Percentiles rank a stretch among this genome's conserved stretches.
These are phyloP conservation scores for Lagerstroemia speciosa DNA, from an alignment of 345 rosid species.

Conservation along the genomic window DNA sequence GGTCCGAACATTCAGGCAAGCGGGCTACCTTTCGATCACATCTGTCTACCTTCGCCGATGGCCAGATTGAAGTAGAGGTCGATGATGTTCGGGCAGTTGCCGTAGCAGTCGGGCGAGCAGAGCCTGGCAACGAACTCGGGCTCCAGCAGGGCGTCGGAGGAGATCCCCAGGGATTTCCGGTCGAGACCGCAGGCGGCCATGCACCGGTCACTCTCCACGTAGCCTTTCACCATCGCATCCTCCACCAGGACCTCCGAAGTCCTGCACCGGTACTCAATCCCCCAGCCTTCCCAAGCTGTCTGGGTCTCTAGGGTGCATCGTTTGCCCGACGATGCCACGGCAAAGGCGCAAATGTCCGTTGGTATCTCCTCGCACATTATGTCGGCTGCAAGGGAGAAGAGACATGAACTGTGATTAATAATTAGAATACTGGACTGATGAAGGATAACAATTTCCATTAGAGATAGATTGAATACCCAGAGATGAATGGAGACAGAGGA, in stretches of 20 bases:
- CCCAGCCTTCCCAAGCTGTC: slow-evolving; percentile 16
- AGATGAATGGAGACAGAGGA: slow-evolving; percentile 51
- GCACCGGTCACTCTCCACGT: slow-evolving; percentile 67
- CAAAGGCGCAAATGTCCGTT: slow-evolving; percentile 54
- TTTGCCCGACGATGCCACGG: slow-evolving; percentile 62
- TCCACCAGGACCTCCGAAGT: slow-evolving; percentile 73
- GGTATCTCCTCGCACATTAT: slow-evolving; percentile 66
- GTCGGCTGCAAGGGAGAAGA: slow-evolving; percentile 26
- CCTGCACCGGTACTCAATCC: slow-evolving; percentile 58
- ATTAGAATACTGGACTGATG: not conserved
- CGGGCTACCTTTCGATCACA: too few relatives aligned
- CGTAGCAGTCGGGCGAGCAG: slow-evolving; percentile 67
- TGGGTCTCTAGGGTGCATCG: slow-evolving; percentile 79
- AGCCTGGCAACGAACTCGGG: slow-evolving; percentile 59
- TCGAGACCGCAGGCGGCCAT: slow-evolving; percentile 74
- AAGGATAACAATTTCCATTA: not conserved
- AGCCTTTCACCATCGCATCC: slow-evolving; percentile 53
- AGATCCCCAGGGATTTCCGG: slow-evolving; percentile 70
- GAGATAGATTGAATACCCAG: slow-evolving; percentile 32
- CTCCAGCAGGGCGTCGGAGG: slow-evolving; percentile 78
- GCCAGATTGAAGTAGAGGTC: slow-evolving; percentile 92
- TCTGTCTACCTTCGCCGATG: slow-evolving; percentile 76
- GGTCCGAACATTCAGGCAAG: too few relatives aligned
- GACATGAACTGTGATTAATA: not conserved
- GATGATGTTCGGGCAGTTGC: slow-evolving; percentile 71